Evolutionary conservation across 2,329 filamentous ascomycete species (phyloP).

Genomic region (Aspergillus bombycis): DNA sequence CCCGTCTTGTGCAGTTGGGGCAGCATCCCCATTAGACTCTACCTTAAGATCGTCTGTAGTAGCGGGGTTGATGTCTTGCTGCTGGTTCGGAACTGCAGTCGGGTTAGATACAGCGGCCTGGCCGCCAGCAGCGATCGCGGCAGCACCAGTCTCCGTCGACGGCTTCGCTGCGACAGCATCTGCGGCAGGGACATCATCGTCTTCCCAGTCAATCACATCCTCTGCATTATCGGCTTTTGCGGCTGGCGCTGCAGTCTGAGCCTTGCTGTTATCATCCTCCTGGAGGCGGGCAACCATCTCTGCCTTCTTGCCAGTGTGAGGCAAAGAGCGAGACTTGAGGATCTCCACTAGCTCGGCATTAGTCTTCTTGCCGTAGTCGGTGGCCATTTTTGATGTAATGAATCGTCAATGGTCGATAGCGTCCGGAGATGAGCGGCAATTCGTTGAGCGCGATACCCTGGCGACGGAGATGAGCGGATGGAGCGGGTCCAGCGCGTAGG

Average conservation of each 20-base stretch:
- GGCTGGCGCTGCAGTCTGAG: constrained; percentile 23
- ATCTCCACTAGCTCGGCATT: constrained; percentile 54
- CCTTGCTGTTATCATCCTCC: constrained; percentile 43
- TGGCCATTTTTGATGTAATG: constrained; percentile 34
- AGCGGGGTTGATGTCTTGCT: constrained; percentile 41
- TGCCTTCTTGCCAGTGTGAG: constrained; percentile 54
- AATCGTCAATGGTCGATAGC: constrained; percentile 1
- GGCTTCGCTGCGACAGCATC: constrained; percentile 30
- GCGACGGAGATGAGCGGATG: not conserved
- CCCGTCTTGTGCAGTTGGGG: constrained; percentile 18
- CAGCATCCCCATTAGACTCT: constrained; percentile 29
- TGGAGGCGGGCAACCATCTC: constrained; percentile 52
- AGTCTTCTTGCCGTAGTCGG: constrained; percentile 55
- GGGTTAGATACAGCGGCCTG: constrained; percentile 43
- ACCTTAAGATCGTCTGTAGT: constrained; percentile 43
- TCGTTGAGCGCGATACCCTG: constrained; percentile 2
- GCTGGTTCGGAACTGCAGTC: constrained; percentile 44
- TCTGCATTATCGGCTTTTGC: constrained; percentile 37
- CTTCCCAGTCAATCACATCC: constrained; percentile 52
- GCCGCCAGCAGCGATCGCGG: constrained; percentile 42
- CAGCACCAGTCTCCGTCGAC: constrained; percentile 35
- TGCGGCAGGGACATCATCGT: constrained; percentile 40
- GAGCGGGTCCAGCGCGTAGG: not conserved
- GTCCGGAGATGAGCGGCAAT: constrained; percentile 5
- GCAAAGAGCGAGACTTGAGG: constrained; percentile 51